A percentile compares a stretch with the other conserved stretches of the same genome.
Evolutionary conservation across 2,329 filamentous ascomycete genomes (phyloP).

Genomic region (Botrytis hyacinthi): DNA sequence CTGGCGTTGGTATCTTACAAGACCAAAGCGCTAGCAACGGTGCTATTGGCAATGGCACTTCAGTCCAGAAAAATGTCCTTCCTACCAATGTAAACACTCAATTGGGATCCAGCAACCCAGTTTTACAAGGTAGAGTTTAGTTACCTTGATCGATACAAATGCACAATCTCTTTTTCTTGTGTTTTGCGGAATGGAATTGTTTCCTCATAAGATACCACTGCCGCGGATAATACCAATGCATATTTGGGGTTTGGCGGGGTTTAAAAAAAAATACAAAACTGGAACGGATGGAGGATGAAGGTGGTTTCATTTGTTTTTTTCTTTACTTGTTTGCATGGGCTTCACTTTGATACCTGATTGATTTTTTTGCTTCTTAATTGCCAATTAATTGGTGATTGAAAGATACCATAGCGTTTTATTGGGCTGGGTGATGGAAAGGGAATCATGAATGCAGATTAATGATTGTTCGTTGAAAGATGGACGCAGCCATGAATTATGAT

Average conservation of each 20-base stretch:
- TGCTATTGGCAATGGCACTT: constrained; percentile 8
- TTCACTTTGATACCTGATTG: constrained; percentile 11
- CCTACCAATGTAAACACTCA: constrained; percentile 17
- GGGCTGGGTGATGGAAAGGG: neutral
- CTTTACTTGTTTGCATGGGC: neutral
- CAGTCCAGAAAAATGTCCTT: constrained; percentile 5
- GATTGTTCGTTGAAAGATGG: neutral
- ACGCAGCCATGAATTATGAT: constrained; percentile 7
- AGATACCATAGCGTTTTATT: constrained; percentile 10
- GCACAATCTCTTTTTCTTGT: constrained; percentile 4
- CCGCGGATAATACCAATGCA: constrained; percentile 22
- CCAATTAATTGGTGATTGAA: neutral
- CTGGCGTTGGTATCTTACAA: neutral
- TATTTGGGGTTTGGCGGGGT: constrained; percentile 6
- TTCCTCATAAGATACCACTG: constrained; percentile 24
- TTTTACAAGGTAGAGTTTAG: constrained; percentile 17
- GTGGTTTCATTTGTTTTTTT: constrained; percentile 17
- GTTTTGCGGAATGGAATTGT: constrained; percentile 13
- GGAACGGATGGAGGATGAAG: neutral
- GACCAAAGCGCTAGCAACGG: neutral
- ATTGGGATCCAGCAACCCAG: constrained; percentile 26
- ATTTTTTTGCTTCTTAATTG: constrained; percentile 9
- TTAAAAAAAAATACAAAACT: constrained; percentile 5
- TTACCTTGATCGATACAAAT: neutral
- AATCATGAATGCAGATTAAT: neutral